Evolutionary conservation across 1,284 basidiomycete species (phyloP), one percentile per base, ranked within the genome.

Genomic region (Porogramme epimiltina): DNA sequence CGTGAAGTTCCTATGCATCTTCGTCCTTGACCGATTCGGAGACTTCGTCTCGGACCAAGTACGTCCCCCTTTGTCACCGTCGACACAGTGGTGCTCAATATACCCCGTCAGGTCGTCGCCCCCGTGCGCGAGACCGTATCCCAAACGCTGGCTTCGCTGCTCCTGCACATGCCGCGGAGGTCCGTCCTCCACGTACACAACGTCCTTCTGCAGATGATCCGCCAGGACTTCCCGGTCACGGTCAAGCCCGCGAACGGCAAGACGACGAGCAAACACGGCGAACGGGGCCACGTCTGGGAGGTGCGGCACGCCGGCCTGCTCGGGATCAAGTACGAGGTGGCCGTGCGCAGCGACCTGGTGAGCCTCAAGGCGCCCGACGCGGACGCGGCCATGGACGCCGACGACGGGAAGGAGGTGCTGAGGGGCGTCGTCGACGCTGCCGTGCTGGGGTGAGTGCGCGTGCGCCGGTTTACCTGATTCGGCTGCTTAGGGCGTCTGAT

Each of bases 271-370:
- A 50, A 49, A 2, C 33, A 56, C 18, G 50, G 58, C 18, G 79
- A 84, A 52, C 73, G 76, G 50, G 73, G 75, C 39, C 94, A 97
- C 70, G 84, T 95, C 4, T 99, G 97, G 97, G 94, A 99, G 72
- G 91, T 99, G 45, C 81, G 97, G 44, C 97, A 99, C 73, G 96
- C 97, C 2, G 97, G 97, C 26, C 73, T 99, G 48, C 80, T 99
- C 3, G 97, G 97, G 0, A 85, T 99, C 70, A 98, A 97, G 73
- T 99, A 99, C 69, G 93, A 98, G 69, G 95, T 99, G 25, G 95
- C 95, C 11, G 95, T 98, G 22, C 78, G 95, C 61, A 82, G 79
- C 47, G 94, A 97, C 66, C 71, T 97, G 26, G 85, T 98, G 55
- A 81, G 84, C 46, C 59, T 64, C 9, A 60, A 57, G 10, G 58